Base-by-base conservation (phyloP, 83 land plant species). In the Larix sibirica region DNA sequence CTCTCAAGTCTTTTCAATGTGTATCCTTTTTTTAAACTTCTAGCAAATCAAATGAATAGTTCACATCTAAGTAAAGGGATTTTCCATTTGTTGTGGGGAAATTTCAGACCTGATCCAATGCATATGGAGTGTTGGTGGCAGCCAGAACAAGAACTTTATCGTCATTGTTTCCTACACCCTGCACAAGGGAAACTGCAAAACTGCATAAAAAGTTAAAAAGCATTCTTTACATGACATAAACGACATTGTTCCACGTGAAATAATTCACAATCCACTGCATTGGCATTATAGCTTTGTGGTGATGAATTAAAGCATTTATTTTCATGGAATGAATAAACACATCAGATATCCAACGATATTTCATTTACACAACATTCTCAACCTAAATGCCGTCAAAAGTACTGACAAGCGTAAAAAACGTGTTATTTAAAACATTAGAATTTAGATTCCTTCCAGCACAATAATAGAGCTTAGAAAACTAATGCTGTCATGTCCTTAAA, bases 81-180 rank as follows among this genome's bases (percentile, higher is more conserved):
- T 60, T 66, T 40, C 42, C 16, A 66, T 75, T 69, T 38, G 26
- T 60, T 18, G 10, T 7, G 28, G 36, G 26, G 21, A 80, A 50
- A 60, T 69, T 17, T 31, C 80, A 36, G 74, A 97, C 99, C 96
- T 97, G 99, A 83, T 97, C 99, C 50, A 97, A 86, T 56, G 99
- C 90, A 88, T 97, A 97, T 8, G 99, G 99, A 79, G 99, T 97
- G 84, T 97, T 97, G 81, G 99, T 97, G 18, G 99, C 99, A 73
- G 99, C 99, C 82, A 97, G 92, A 83, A 97, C 95, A 60, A 97
- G 95, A 82, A 97, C 99, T 84, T 97, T 97, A 56, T 94, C 89
- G 68, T 97, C 99, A 88, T 91, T 90, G 81, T 90, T 86, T 40
- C 98, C 98, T 20, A 97, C 99, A 86, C 99, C 99, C 99, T 97